Conservation (phyloP, 257 asterid species). For the Salvia hispanica region DNA sequence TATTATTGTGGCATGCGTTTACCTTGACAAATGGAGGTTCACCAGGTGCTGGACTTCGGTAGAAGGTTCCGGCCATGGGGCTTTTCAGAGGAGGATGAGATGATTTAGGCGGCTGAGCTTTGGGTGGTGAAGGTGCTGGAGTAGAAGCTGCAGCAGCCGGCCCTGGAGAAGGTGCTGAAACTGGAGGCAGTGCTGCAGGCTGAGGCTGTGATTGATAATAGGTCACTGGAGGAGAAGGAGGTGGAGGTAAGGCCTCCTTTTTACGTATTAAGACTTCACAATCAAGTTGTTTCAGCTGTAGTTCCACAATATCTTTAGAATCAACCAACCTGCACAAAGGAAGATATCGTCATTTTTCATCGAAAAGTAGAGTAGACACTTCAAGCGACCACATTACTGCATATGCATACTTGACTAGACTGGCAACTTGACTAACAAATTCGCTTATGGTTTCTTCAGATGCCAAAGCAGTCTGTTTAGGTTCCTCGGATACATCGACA, state of each 20-base stretch:
- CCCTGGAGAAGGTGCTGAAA: constrained; percentile 45
- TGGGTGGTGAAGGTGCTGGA: constrained; percentile 40
- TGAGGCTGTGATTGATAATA: constrained; percentile 59
- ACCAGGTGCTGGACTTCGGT: constrained; percentile 79
- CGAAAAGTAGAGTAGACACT: constrained; percentile 15
- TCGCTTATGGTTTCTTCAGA: constrained; percentile 70
- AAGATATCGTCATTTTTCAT: constrained; percentile 29
- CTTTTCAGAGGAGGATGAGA: constrained; percentile 69
- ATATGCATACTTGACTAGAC: constrained; percentile 72
- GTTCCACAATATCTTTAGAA: constrained; percentile 82
- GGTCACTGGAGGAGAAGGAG: constrained; percentile 59
- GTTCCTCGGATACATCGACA: constrained; percentile 38
- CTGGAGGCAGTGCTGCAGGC: constrained; percentile 47
- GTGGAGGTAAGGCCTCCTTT: constrained; percentile 80
- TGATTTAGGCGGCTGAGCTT: constrained; percentile 58
- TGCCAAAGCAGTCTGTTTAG: constrained; percentile 45
- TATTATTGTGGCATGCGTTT: not conserved
- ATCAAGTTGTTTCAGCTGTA: constrained; percentile 71
- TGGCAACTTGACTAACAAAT: constrained; percentile 73
- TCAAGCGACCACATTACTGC: constrained; percentile 28
- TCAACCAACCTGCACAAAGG: constrained; percentile 73
- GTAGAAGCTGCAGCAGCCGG: constrained; percentile 51
- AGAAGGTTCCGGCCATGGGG: constrained; percentile 96
- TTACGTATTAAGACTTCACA: constrained; percentile 79
- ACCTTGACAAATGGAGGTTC: constrained; percentile 90